Evolutionary conservation across 2,329 filamentous ascomycete genomes (phyloP), one percentile per base, ranked within the genome.

Genomic region (Knoxdaviesia capensis): DNA sequence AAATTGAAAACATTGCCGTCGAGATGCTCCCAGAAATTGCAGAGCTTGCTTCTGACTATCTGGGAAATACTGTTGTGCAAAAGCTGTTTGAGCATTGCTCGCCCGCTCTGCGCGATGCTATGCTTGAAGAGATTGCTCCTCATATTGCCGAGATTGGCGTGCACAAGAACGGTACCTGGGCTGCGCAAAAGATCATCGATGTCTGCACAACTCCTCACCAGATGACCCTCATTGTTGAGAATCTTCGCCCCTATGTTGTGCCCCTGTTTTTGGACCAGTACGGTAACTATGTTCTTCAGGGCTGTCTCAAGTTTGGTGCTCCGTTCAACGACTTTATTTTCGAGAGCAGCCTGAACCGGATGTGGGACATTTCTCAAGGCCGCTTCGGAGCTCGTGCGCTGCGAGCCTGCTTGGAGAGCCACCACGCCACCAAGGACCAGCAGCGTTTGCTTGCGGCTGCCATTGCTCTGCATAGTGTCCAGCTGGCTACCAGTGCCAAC

Each of bases 111-210:
- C 87, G 92, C 52, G 86, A 94, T 57, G 79, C 81, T 44, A 96
- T 98, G 90, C 66, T 98, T 44, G 61, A 66, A 9, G 77, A 87
- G 54, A 93, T 98, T 52, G 76, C 82, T 3, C 87, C 88, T 44
- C 87, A 94, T 55, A 72, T 96, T 56, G 86, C 88, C 30, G 87
- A 96, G 60, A 94, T 96, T 60, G 90, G 90, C 52, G 78, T 94
- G 6, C 90, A 98, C 70, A 98, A 98, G 72, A 98, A 98, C 53
- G 90, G 90, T 47, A 98, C 90, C 1, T 98, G 90, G 90, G 90
- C 90, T 43, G 90, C 90, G 1, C 90, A 98, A 62, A 98, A 96
- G 69, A 96, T 98, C 53, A 96, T 98, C 50, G 88, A 96, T 53
- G 85, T 94, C 6, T 88, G 86, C 57, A 85, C 90, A 61, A 85